Conservation (phyloP, 345 rosid species). For the Erysimum cheiranthoides region DNA sequence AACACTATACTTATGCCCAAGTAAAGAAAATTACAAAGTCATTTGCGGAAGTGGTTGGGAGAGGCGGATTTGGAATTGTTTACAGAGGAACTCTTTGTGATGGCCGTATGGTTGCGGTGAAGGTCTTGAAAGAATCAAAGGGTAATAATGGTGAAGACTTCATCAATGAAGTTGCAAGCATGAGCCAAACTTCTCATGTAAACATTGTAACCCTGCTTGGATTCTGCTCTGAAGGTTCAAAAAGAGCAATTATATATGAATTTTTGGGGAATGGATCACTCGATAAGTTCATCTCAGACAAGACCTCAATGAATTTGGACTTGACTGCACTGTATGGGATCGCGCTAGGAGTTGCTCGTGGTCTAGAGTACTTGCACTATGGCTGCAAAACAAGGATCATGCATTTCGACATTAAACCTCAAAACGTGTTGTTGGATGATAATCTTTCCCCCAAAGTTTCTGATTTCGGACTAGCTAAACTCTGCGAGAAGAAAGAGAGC, state of each 20-base stretch:
- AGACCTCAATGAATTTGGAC: not conserved
- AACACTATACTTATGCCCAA: not conserved
- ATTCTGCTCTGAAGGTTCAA: not conserved
- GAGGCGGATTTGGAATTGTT: too few species aligned
- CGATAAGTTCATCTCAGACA: not conserved
- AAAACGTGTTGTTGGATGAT: not conserved
- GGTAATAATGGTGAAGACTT: constrained; percentile 5
- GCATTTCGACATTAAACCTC: constrained; percentile 2
- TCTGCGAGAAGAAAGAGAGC: not conserved
- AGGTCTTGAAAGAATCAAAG: constrained; percentile 26
- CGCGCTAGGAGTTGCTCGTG: not conserved
- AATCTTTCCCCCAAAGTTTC: not conserved
- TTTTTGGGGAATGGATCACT: not conserved
- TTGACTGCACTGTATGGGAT: not conserved
- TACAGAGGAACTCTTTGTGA: not conserved
- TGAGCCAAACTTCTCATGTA: constrained; percentile 40
- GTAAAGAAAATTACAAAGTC: not conserved
- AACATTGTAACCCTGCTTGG: not conserved
- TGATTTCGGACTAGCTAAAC: not conserved
- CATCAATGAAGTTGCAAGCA: constrained; percentile 49
- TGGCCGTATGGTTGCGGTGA: constrained; percentile 28
- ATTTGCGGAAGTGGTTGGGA: too few species aligned
- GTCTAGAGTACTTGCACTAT: not conserved
- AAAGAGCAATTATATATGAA: not conserved
- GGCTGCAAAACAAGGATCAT: not conserved